Evolutionary conservation across 805 yeast species (phyloP), one percentile per base, ranked within the genome.

Genomic region (Candida dajiaensis): DNA sequence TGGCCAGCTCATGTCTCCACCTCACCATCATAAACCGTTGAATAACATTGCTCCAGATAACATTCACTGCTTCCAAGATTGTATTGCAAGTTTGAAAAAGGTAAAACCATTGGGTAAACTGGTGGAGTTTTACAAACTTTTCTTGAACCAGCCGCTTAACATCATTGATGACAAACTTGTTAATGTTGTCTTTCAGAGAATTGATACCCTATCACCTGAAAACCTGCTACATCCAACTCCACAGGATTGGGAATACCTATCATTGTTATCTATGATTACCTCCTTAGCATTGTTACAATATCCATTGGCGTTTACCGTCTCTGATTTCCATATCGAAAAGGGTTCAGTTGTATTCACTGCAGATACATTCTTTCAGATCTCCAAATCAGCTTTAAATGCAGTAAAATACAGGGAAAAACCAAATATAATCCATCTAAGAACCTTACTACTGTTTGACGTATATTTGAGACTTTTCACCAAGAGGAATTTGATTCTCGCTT

Each of bases 331-430:
- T 3, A 47, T 55, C 5, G 31, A 44, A 4, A 31, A 35, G 1
- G 45, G 45, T 2, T 13, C 35, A 2, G 44, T 50, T 1, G 48
- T 53, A 2, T 38, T 41, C 7, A 40, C 41, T 20, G 52, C 59
- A 6, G 53, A 53, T 36, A 31, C 23, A 5, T 43, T 55, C 10
- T 42, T 51, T 3, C 52, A 52, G 20, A 31, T 50, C 8, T 55
- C 61, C 23, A 56, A 57, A 35, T 44, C 26, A 18, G 52, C 53
- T 3, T 29, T 57, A 19, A 46, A 42, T 9, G 42, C 43, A 18
- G 49, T 55, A 20, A 42, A 47, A n/a, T 57, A 52, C 42, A 53
- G 51, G 37, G 58, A 57, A 29, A 18, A 37, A 1, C 58, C 59
- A 13, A 41, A 43, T 13, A 15, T 51, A 12, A 47, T 57, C 1